Base-by-base conservation (phyloP, 139 green algal species). In the Coelastrella sp. region DNA sequence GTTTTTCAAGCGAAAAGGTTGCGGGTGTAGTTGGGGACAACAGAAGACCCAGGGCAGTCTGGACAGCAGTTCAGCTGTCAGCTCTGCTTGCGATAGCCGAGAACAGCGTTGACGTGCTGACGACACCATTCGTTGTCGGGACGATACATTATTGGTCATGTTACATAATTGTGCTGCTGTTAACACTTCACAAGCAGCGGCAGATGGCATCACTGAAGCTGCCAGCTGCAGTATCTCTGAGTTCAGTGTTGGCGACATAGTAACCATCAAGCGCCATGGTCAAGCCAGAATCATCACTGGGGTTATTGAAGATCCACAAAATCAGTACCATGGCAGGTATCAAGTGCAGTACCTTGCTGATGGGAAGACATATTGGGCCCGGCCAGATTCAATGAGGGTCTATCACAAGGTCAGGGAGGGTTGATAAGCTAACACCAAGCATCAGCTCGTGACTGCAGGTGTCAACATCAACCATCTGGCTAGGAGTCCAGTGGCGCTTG, bases 281-380 rank as follows among this genome's bases (percentile, higher is more conserved):
- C 48, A 69, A 0, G 87, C 87, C 0, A 53, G 63, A 40, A 17
- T 82, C 7, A 35, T 37, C 0, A 35, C 53, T 38, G 75, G 17
- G 0, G 2, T 38, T 19, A 34, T 69, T 11, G 2, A 8, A 41
- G 75, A 82, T 5, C 30, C 72, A 8, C 3, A 15, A 3, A 17
- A 81, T 21, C 45, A 81, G 73, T 32, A 32, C 17, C 25, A 48
- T 51, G 50, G 73, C 35, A 48, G 73, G 7, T 81, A 48, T 27
- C 73, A 68, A 15, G 67, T 79, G 9, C 62, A 76, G 57, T 85
- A 88, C 25, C 19, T 88, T 15, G 50, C 11, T 25, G 76, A 86
- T 41, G 87, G 87, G 9, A 80, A 63, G 13, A 88, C 75, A 0
- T 90, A 90, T 43, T 88, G 81, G 59, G 76, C 71, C 2, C 21